Conservation (phyloP, 768 basidiomycete species). For the Lyophyllum decastes region DNA sequence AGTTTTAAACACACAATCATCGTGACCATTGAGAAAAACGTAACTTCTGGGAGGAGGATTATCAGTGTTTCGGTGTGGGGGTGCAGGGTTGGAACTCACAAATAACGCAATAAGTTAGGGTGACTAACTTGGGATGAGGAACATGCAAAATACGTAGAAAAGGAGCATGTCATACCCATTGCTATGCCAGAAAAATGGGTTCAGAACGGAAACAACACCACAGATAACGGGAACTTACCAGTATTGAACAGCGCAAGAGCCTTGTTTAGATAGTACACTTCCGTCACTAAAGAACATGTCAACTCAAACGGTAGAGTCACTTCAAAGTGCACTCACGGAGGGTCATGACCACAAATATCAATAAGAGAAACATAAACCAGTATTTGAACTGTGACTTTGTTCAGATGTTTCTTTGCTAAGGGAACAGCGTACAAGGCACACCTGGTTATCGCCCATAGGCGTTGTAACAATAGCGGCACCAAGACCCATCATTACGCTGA, state of each 20-base stretch:
- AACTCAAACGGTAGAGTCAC: conserved; percentile 13
- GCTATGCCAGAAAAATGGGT: conserved; percentile 33
- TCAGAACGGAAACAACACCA: conserved; percentile 56
- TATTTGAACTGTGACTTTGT: conserved; percentile 68
- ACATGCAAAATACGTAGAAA: not conserved
- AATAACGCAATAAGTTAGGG: conserved; percentile 85
- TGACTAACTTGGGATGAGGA: conserved; percentile 50
- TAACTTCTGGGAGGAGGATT: conserved; percentile 45
- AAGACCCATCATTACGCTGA: conserved; percentile 92
- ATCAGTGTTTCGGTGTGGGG: not conserved
- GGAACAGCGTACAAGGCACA: conserved; percentile 24
- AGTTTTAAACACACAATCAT: conserved; percentile 60
- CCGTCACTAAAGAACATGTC: conserved; percentile 56
- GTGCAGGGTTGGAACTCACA: conserved; percentile 45
- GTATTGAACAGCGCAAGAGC: conserved; percentile 96
- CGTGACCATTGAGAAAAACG: conserved; percentile 83
- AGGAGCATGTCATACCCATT: conserved; percentile 9
- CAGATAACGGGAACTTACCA: conserved; percentile 43
- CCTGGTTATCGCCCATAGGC: conserved; percentile 77
- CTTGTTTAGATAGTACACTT: conserved; percentile 94
- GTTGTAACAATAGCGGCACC: conserved; percentile 88
- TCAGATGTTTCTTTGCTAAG: not conserved
- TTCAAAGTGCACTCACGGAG: conserved; percentile 54
- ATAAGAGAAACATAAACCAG: conserved; percentile 90
- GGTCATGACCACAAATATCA: conserved; percentile 82